Evolutionary conservation across 1,284 basidiomycete species (phyloP).

Genomic region (Termitomyces sp.): DNA sequence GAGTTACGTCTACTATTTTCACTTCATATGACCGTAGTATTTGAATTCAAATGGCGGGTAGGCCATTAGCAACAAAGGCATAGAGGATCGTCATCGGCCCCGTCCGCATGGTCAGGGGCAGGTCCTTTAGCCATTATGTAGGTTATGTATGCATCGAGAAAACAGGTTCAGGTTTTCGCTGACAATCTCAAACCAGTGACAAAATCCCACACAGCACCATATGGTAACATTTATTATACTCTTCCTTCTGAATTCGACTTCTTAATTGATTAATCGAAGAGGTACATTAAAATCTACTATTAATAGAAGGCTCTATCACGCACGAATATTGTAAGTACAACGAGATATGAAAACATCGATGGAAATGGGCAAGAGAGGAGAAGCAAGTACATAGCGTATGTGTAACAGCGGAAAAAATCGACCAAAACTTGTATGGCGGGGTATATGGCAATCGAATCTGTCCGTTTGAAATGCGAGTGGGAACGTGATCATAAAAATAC

Average conservation of each 20-base stretch:
- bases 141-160: too few species aligned
- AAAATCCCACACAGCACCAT: neutral
- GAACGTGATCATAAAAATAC: conserved; percentile 11
- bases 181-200: too few species aligned
- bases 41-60: too few species aligned
- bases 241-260: neutral
- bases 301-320: conserved; percentile 11
- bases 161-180: neutral
- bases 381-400: conserved; percentile 12
- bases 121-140: neutral
- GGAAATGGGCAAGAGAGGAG: neutral
- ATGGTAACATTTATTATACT: neutral
- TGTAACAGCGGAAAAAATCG: neutral
- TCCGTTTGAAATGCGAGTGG: conserved; percentile 3
- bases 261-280: neutral
- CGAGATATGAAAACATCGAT: neutral
- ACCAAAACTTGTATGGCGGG: conserved; percentile 5
- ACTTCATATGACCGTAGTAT: too few species aligned
- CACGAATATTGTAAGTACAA: conserved; percentile 12
- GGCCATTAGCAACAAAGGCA: too few species aligned
- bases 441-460: conserved; percentile 14
- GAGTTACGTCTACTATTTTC: neutral
- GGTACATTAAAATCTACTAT: conserved; percentile 11
- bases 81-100: too few species aligned
- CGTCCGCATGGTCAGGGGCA: neutral